A percentile compares a stretch with the other conserved stretches of the same genome.
These are phyloP conservation scores for Pleurotus platypus DNA, from an alignment of 768 basidiomycete species.

Conservation along the genomic window DNA sequence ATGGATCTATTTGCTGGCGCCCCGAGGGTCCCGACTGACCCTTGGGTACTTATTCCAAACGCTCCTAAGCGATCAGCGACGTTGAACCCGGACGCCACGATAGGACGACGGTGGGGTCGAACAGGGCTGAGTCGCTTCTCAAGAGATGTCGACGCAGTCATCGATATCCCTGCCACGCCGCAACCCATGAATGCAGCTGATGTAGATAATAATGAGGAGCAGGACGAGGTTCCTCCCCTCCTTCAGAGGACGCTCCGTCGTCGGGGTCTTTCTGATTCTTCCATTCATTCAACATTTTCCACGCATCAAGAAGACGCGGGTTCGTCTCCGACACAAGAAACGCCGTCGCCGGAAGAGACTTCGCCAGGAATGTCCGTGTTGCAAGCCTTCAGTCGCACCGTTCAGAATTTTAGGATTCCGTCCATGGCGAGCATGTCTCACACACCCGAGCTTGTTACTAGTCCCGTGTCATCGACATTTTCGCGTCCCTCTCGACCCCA, in stretches of 20 bases:
- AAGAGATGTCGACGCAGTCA: constrained; percentile 73
- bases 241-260: constrained; percentile 66
- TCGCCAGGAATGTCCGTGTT: constrained; percentile 44
- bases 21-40: constrained; percentile 50
- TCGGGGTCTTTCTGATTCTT: constrained; percentile 88
- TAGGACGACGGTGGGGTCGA: constrained; percentile 15
- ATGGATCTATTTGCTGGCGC: constrained; percentile 96
- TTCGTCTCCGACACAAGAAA: background rate
- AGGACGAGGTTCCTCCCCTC: constrained; percentile 47
- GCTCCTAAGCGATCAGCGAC: constrained; percentile 21
- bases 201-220: constrained; percentile 34
- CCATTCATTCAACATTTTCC: constrained; percentile 83
- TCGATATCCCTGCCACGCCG: constrained; percentile 45
- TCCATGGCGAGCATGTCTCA: background rate
- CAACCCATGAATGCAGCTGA: constrained; percentile 11
- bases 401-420: constrained; percentile 41
- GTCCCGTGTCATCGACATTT: background rate
- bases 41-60: constrained; percentile 70
- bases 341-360: background rate
- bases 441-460: background rate
- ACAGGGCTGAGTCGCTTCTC: constrained; percentile 39
- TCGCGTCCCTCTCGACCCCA: background rate
- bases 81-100: constrained; percentile 19
- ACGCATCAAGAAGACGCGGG: constrained; percentile 40
- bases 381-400: constrained; percentile 48